phyloP scores from a whole-genome alignment of 1,284 basidiomycete genomes.

The Leccinum solheimii region DNA sequence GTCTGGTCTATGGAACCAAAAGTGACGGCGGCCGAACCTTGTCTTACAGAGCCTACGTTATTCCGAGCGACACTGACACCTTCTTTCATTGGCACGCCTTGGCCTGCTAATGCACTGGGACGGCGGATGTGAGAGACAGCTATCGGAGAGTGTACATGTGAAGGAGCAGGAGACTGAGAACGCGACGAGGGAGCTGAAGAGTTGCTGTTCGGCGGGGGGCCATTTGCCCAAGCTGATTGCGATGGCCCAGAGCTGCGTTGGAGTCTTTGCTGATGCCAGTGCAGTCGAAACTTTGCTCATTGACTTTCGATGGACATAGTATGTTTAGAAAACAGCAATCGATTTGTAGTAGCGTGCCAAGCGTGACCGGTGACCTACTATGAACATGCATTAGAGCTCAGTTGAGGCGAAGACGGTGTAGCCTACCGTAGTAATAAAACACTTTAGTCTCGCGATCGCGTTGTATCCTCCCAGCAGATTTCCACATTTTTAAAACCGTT shows the following conservation, averaged over 20 bases:
- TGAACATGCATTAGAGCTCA: too few relatives aligned
- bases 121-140: constrained; percentile 67
- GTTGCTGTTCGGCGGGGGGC: constrained; percentile 60
- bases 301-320: too few relatives aligned
- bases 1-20: constrained; percentile 85
- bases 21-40: constrained; percentile 64
- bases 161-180: constrained; percentile 71
- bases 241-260: constrained; percentile 58
- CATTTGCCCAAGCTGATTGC: constrained; percentile 82
- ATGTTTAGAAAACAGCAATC: too few relatives aligned
- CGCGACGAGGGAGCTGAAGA: constrained; percentile 55
- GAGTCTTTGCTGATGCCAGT: constrained; percentile 61
- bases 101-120: constrained; percentile 67
- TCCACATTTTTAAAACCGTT: too few relatives aligned
- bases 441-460: too few relatives aligned
- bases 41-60: constrained; percentile 61
- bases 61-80: constrained; percentile 63
- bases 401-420: too few relatives aligned
- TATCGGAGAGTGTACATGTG: constrained; percentile 46
- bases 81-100: constrained; percentile 53
- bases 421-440: too few relatives aligned
- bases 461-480: too few relatives aligned
- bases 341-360: too few relatives aligned
- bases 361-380: too few relatives aligned
- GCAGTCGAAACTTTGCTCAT: too few relatives aligned